These are phyloP conservation scores for Alternaria sp. DNA, from an alignment of 2,329 filamentous ascomycete species.

Conservation along the genomic window DNA sequence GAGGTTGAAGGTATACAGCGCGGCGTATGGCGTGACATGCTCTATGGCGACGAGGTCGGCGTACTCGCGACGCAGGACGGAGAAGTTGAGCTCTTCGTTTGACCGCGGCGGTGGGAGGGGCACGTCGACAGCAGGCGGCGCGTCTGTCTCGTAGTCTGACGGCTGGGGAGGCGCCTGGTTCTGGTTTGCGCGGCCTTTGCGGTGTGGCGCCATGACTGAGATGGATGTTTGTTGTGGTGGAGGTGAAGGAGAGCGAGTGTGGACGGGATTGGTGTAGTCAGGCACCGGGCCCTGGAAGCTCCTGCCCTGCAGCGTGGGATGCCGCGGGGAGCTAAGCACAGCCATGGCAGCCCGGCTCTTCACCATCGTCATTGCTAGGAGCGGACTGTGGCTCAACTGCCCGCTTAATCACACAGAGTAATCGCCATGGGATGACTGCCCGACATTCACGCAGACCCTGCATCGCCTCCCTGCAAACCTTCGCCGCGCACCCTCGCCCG, in stretches of 20 bases:
- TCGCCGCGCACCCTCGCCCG: neutral
- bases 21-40: constrained; percentile 82
- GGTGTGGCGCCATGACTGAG: constrained; percentile 37
- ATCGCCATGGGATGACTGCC: constrained; percentile 13
- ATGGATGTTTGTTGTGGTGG: constrained; percentile 1
- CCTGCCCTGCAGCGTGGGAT: neutral
- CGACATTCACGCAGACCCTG: neutral
- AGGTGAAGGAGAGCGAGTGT: neutral
- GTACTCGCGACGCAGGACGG: constrained; percentile 81
- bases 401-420: constrained; percentile 9
- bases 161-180: constrained; percentile 51
- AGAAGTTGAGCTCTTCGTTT: constrained; percentile 86
- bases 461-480: neutral
- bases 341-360: constrained; percentile 1
- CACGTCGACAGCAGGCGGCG: constrained; percentile 45
- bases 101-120: constrained; percentile 63
- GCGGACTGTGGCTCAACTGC: constrained; percentile 18
- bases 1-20: constrained; percentile 80
- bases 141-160: constrained; percentile 62
- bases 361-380: constrained; percentile 18
- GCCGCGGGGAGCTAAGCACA: constrained; percentile 1
- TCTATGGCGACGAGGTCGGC: constrained; percentile 75
- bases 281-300: neutral
- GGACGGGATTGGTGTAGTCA: neutral
- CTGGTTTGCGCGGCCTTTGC: constrained; percentile 40